Percentiles rank a stretch among this genome's conserved stretches.
Conservation (phyloP, 805 yeast genomes). For the Teunomyces tritomae region DNA sequence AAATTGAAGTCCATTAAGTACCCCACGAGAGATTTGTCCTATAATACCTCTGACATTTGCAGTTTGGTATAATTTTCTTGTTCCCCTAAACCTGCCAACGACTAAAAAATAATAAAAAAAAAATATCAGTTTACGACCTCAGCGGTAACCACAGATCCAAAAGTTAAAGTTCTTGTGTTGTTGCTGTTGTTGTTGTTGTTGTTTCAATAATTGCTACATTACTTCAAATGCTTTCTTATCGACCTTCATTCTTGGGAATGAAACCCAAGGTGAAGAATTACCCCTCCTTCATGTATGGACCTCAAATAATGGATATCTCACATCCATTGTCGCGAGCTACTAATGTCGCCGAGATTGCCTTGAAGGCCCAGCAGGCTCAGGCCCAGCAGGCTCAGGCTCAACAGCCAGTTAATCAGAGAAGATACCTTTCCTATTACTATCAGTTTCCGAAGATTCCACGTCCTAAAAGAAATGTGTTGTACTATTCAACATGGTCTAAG, state of each 20-base stretch:
- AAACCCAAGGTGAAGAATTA: constrained; percentile 16
- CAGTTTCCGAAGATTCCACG: constrained; percentile 55
- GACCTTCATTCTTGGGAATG: constrained; percentile 18
- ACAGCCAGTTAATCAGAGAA: constrained; percentile 13
- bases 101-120: background rate
- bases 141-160: constrained; percentile 2
- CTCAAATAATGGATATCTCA: constrained; percentile 37
- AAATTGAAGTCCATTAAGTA: background rate
- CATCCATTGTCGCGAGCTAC: constrained; percentile 45
- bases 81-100: background rate
- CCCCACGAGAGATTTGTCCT: background rate
- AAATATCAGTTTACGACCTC: background rate
- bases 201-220: background rate
- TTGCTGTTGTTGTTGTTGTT: background rate
- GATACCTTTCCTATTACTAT: constrained; percentile 27
- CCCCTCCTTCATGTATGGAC: constrained; percentile 30
- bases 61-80: background rate
- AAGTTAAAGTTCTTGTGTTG: background rate
- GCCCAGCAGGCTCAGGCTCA: constrained; percentile 11
- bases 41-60: background rate
- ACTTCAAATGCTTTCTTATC: constrained; percentile 10
- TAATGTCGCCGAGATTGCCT: constrained; percentile 32
- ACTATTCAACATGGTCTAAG: constrained; percentile 46
- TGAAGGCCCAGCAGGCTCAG: constrained; percentile 15
- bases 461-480: constrained; percentile 52